These are phyloP conservation scores for Mycena galopus DNA, from an alignment of 768 basidiomycete genomes.

Conservation along the genomic window DNA sequence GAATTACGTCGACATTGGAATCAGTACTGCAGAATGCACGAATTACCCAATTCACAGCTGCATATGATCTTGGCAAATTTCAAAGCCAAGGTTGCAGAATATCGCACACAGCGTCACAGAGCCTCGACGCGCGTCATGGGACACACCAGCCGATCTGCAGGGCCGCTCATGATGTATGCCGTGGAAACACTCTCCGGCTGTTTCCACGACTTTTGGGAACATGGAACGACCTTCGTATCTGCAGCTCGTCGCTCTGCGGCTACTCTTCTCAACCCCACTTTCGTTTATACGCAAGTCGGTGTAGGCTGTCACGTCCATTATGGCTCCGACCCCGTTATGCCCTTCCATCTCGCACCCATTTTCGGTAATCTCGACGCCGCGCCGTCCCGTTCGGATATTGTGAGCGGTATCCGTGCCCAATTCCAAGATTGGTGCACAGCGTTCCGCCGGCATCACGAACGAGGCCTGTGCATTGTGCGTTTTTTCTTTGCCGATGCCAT, in stretches of 20 bases:
- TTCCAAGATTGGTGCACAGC: slow-evolving; percentile 38
- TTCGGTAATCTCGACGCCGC: slow-evolving; percentile 14
- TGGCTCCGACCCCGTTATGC: slow-evolving; percentile 55
- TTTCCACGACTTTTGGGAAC: slow-evolving; percentile 54
- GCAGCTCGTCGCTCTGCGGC: slow-evolving; percentile 36
- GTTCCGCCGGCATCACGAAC: slow-evolving; percentile 16
- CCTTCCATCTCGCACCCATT: slow-evolving; percentile 53
- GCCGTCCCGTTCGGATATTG: slow-evolving; percentile 28
- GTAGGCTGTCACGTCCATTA: slow-evolving; percentile 57
- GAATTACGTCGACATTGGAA: slow-evolving; percentile 59
- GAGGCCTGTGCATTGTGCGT: slow-evolving; percentile 45
- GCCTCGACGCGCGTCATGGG: slow-evolving; percentile 3
- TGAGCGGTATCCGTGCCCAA: slow-evolving; percentile 33
- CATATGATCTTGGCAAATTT: slow-evolving; percentile 17
- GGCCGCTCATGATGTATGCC: slow-evolving; percentile 47
- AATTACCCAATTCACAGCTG: slow-evolving; percentile 39
- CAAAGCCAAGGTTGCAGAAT: slow-evolving; percentile 30
- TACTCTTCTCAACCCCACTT: slow-evolving; percentile 59
- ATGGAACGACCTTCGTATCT: slow-evolving; percentile 52
- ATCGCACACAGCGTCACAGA: not conserved
- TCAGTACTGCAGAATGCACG: slow-evolving; percentile 47
- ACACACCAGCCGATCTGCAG: slow-evolving; percentile 49
- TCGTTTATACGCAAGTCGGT: slow-evolving; percentile 56
- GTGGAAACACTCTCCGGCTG: slow-evolving; percentile 35
- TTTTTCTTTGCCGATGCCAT: slow-evolving; percentile 57